Base-by-base conservation (phyloP, 176 grass and related monocot genomes). In the Carex cristatella region DNA sequence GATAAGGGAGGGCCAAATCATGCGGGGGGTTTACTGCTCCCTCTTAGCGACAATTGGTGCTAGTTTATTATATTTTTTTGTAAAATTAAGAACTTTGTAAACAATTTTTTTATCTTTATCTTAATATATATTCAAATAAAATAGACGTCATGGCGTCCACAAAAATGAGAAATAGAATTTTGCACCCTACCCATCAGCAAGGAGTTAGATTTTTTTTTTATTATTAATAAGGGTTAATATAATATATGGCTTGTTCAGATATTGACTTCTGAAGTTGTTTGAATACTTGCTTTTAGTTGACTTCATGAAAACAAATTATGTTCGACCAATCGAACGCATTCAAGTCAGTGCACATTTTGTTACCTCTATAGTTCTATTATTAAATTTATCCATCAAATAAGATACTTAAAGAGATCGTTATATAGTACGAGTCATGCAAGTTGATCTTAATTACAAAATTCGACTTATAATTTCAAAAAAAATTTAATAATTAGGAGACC, bases 281-380 rank as follows among this genome's bases (percentile, higher is more conserved):
- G 19, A 79, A 57, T 23, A 81, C 57, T 81, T 42, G 37, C 13
- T n/a, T 63, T 81, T 79, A 23, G 15, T 48, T 79, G 74, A 79
- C 74, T 79, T 30, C 1, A 57, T 79, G 4, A 31, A 57, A 79
- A 44, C 35, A 44, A 70, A 42, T 70, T 1, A 16, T 16, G 0
- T 40, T 40, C 23, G 15, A 9, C 38, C 15, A 42, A 42, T 32
- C 15, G 44, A 70, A 70, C 12, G n/a, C n/a, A 70, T 44, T 3
- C 5, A 71, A 71, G 68, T 71, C 68, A 40, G 37, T 71, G 7
- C 68, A n/a, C 14, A 71, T 46, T 77, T 77, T 56, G 23, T 46
- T 49, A 73, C 69, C 27, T 27, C 8, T 49, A 23, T 51, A 70
- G 16, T 70, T 70, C 2, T 69, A 7, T 18, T 42, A 69, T 69